phyloP scores from a whole-genome alignment of 2,329 filamentous ascomycete species.

The Fusarium globosum region DNA sequence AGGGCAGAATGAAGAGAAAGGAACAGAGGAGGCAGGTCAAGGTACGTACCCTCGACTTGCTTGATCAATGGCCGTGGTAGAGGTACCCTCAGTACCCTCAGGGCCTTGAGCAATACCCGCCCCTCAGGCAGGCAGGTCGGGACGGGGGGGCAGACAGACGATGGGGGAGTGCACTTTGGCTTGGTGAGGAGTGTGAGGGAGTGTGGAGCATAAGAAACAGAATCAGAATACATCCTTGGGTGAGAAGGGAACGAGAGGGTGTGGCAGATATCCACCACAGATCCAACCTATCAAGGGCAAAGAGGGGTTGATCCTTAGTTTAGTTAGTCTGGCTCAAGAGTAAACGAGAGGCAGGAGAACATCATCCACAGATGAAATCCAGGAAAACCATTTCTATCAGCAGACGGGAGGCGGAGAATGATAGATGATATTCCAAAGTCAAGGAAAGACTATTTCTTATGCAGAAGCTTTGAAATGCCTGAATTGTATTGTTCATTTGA shows the following conservation, averaged over 20 bases:
- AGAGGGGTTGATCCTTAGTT: slow-evolving; percentile 25
- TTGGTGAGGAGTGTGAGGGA: slow-evolving; percentile 3
- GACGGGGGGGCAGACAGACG: slow-evolving; percentile 37
- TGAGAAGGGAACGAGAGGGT: slow-evolving; percentile 27
- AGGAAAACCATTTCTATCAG: not conserved
- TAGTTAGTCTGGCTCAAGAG: slow-evolving; percentile 1
- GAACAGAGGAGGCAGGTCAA: slow-evolving; percentile 43
- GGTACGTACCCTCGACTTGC: slow-evolving; percentile 41
- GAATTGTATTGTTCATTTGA: not conserved
- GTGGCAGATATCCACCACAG: slow-evolving; percentile 21
- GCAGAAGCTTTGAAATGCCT: not conserved
- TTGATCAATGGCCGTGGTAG: slow-evolving; percentile 17
- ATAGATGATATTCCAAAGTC: not conserved
- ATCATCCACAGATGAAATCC: not conserved
- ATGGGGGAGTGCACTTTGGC: slow-evolving; percentile 25
- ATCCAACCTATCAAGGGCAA: slow-evolving; percentile 20
- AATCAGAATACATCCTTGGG: slow-evolving; percentile 8
- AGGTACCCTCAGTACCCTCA: slow-evolving; percentile 34
- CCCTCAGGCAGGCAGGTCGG: slow-evolving; percentile 39
- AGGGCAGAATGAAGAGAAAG: slow-evolving; percentile 41
- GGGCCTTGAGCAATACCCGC: slow-evolving; percentile 36
- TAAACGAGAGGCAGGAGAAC: slow-evolving; percentile 15
- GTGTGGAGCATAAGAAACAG: not conserved
- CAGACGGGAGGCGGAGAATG: not conserved
- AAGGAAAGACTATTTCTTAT: not conserved